Evolutionary conservation across 192 early-diverging fungal species (phyloP).

Genomic region (Umbelopsis sp.): DNA sequence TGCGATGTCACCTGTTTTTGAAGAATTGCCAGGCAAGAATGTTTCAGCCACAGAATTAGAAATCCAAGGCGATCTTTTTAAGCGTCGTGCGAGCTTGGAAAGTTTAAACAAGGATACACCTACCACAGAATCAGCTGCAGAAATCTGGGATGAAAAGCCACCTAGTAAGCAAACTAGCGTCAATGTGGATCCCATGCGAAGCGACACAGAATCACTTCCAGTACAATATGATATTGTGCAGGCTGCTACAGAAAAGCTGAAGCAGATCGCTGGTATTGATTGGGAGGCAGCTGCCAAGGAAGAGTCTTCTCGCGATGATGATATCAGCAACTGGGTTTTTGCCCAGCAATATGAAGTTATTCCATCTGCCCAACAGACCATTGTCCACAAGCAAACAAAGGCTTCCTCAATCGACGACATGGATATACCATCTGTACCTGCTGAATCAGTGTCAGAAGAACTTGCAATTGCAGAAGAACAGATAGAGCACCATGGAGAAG

Average conservation of each 20-base stretch:
- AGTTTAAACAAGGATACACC: neutral
- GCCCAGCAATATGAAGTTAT: neutral
- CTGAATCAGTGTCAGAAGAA: neutral
- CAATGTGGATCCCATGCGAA: neutral
- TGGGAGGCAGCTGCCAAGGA: constrained; percentile 9
- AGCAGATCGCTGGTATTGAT: constrained; percentile 10
- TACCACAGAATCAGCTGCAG: neutral
- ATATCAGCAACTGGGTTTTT: neutral
- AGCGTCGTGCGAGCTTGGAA: neutral
- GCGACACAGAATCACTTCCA: neutral
- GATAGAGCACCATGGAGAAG: too few relatives aligned
- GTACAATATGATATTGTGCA: constrained; percentile 4
- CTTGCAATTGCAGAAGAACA: neutral
- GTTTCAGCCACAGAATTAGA: neutral
- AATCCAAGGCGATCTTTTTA: neutral
- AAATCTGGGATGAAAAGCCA: neutral
- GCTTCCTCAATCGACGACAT: neutral
- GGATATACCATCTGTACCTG: neutral
- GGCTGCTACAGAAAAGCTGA: constrained; percentile 1
- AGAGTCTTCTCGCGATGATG: neutral
- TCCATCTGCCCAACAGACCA: neutral
- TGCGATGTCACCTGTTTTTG: neutral
- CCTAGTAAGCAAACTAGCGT: too few relatives aligned
- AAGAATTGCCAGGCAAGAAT: neutral
- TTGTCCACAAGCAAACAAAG: neutral